Conservation (phyloP, 495 filamentous ascomycete genomes). For the Hypomontagnella submonticulosa region DNA sequence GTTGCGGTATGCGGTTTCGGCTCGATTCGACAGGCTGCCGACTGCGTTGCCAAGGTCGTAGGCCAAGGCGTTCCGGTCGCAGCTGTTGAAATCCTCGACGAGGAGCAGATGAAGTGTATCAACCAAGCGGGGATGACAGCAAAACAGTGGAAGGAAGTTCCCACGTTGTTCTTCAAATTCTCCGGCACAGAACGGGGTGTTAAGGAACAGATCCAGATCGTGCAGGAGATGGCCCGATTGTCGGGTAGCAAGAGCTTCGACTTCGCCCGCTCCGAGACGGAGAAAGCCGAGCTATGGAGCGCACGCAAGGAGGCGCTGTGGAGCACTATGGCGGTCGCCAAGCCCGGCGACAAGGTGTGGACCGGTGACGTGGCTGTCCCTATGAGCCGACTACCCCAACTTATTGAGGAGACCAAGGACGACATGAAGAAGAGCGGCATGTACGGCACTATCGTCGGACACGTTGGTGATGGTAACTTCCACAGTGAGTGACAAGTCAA, state of each 20-base stretch:
- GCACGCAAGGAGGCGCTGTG: slow-evolving; percentile 90
- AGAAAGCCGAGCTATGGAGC: slow-evolving; percentile 84
- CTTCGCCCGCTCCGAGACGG: slow-evolving; percentile 75
- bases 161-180: slow-evolving; percentile 97
- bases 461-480: slow-evolving; percentile 88
- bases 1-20: slow-evolving; percentile 88
- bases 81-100: slow-evolving; percentile 91
- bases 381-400: slow-evolving; percentile 74
- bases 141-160: slow-evolving; percentile 77
- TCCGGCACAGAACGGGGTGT: slow-evolving; percentile 77
- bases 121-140: slow-evolving; percentile 80
- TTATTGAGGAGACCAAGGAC: slow-evolving; percentile 81
- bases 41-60: slow-evolving; percentile 82
- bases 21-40: slow-evolving; percentile 79
- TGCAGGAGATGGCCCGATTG: slow-evolving; percentile 71
- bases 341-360: slow-evolving; percentile 76
- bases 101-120: slow-evolving; percentile 93
- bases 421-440: slow-evolving; percentile 75
- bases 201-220: slow-evolving; percentile 83
- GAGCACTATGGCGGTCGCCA: slow-evolving; percentile 69
- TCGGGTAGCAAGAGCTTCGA: slow-evolving; percentile 77
- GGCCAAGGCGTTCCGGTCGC: slow-evolving; percentile 83
- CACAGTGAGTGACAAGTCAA: slow-evolving; percentile 63
- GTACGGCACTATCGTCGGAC: slow-evolving; percentile 78
- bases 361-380: slow-evolving; percentile 87